These are phyloP conservation scores for Xylaria sp. DNA, from an alignment of 2,329 filamentous ascomycete genomes.

Conservation along the genomic window DNA sequence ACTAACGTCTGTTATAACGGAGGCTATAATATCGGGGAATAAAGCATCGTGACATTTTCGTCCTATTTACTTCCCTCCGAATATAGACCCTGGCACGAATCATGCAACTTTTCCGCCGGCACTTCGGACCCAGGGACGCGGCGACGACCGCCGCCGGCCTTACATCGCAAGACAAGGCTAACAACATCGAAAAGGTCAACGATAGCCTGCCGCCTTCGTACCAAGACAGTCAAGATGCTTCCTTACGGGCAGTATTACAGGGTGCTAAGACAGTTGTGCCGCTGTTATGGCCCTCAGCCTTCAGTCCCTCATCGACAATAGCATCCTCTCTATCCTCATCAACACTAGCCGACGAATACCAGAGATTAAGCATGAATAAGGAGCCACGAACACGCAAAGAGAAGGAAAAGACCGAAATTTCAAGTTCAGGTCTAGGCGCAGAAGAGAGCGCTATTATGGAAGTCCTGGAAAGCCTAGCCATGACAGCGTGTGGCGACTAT, in stretches of 20 bases:
- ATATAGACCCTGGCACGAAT: not conserved
- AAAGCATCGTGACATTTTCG: not conserved
- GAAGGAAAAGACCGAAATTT: not conserved
- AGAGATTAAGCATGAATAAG: not conserved
- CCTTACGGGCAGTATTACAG: slow-evolving; percentile 19
- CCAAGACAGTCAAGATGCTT: slow-evolving; percentile 32
- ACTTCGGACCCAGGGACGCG: not conserved
- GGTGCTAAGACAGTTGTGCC: slow-evolving; percentile 12
- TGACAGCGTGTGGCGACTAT: slow-evolving; percentile 9
- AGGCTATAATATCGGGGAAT: not conserved
- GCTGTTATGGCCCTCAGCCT: slow-evolving; percentile 22
- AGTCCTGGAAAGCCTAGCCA: slow-evolving; percentile 21
- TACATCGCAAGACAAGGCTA: not conserved
- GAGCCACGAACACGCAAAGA: not conserved
- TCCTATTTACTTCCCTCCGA: not conserved
- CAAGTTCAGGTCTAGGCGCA: too few relatives aligned
- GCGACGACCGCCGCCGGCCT: not conserved
- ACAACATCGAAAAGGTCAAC: not conserved
- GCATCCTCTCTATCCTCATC: not conserved
- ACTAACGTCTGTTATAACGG: not conserved
- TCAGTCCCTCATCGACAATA: not conserved
- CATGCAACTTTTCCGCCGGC: slow-evolving; percentile 24
- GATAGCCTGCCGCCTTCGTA: slow-evolving; percentile 27
- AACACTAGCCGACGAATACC: not conserved
- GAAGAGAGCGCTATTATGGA: slow-evolving; percentile 13